These are phyloP conservation scores for Xanthoceras sorbifolium DNA, from an alignment of 345 rosid genomes.

Conservation along the genomic window DNA sequence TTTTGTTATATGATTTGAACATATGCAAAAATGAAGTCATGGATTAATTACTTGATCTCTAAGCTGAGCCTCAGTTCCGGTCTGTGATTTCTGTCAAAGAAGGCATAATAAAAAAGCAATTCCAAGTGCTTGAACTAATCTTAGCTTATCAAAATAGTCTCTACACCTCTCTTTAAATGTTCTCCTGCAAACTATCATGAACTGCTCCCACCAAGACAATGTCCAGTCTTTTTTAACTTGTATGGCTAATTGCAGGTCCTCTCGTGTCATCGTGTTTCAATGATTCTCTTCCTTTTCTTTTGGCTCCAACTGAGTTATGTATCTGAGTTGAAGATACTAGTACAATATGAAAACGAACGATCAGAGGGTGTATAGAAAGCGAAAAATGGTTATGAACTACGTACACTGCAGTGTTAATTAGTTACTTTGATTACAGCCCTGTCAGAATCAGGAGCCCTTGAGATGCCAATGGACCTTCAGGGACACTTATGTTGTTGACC, in stretches of 20 bases:
- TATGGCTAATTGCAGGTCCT: conserved; percentile 69
- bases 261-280: conserved; percentile 43
- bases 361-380: neutral
- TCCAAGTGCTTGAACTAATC: conserved; percentile 80
- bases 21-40: neutral
- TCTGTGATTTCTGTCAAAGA: conserved; percentile 92
- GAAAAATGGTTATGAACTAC: neutral
- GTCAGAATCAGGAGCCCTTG: conserved; percentile 47
- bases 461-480: conserved; percentile 54
- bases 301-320: conserved; percentile 70
- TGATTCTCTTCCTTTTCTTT: conserved; percentile 78
- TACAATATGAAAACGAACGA: neutral
- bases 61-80: conserved; percentile 76
- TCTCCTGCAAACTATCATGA: conserved; percentile 63
- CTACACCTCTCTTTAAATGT: conserved; percentile 76
- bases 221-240: conserved; percentile 94
- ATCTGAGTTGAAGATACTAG: conserved; percentile 77
- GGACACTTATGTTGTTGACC: conserved; percentile 70
- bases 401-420: neutral
- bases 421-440: conserved; percentile 57
- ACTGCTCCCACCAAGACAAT: conserved; percentile 84
- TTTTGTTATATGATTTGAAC: neutral
- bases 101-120: conserved; percentile 82
- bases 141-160: conserved; percentile 82
- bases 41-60: conserved; percentile 76